Percentiles rank a stretch among this genome's conserved stretches.
Evolutionary conservation across 2,329 filamentous ascomycete species (phyloP).

Genomic region (Trichoderma gracile): DNA sequence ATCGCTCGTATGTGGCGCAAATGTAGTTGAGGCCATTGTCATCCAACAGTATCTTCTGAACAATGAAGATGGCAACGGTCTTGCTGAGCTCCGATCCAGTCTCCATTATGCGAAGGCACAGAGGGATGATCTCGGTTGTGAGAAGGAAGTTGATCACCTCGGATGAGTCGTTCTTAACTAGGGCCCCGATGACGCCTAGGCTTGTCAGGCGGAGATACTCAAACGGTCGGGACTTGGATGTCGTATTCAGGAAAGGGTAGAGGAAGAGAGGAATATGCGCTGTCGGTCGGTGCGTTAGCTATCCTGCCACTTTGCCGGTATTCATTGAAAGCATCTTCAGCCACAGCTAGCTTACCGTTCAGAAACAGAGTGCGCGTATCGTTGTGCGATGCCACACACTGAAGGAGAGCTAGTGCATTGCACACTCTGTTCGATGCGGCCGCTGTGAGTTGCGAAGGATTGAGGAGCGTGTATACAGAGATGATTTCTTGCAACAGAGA

Average conservation of each 20-base stretch:
- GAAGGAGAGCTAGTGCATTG: conserved; percentile 91
- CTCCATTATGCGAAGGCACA: conserved; percentile 98
- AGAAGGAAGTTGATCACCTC: conserved; percentile 99
- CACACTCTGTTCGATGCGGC: conserved; percentile 97
- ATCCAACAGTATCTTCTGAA: conserved; percentile 96
- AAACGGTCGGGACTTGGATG: conserved; percentile 95
- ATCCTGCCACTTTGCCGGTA: neutral
- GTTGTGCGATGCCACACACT: conserved; percentile 96
- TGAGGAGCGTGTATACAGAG: conserved; percentile 94
- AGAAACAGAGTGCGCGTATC: conserved; percentile 93
- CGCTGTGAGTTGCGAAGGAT: conserved; percentile 93
- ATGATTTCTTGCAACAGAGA: conserved; percentile 97
- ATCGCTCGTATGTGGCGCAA: conserved; percentile 96
- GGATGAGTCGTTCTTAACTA: conserved; percentile 98
- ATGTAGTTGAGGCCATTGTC: conserved; percentile 98
- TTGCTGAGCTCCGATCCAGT: conserved; percentile 97
- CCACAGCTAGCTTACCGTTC: conserved; percentile 63
- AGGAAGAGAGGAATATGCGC: conserved; percentile 97
- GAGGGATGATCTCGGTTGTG: conserved; percentile 96
- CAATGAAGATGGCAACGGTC: conserved; percentile 98
- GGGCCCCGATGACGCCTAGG: conserved; percentile 90
- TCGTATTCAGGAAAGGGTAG: conserved; percentile 98
- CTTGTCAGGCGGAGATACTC: conserved; percentile 96
- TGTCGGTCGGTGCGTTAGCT: conserved; percentile 40
- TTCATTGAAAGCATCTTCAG: neutral